Evolutionary conservation across 805 yeast species (phyloP), one percentile per base, ranked within the genome.

Genomic region (Metschnikowia similis): DNA sequence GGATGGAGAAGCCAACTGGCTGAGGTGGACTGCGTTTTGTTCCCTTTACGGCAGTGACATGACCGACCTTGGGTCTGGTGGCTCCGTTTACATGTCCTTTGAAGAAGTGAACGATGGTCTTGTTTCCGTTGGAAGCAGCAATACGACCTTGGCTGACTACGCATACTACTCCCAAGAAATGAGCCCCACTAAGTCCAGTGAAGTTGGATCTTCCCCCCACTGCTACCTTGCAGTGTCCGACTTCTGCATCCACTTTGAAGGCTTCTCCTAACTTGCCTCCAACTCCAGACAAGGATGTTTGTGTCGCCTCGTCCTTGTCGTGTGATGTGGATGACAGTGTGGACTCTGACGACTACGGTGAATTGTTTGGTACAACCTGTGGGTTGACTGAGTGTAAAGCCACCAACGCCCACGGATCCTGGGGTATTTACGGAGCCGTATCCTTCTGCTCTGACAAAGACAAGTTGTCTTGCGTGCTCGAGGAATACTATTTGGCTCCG

Each of bases 1-100:
- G 21, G 21, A 4, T 3, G 21, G 21, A 21, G 4, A 21, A 21
- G 21, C 5, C 21, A 21, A 21, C 21, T n/a, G n/a, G n/a, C n/a
- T n/a, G 21, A 21, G 5, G 21, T 21, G 21, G 21, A 21, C 21
- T 21, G 21, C 21, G 21, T 21, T 21, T 21, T 21, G 21, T 13
- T 78, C 90, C 4, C 66, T 89, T 8, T 89, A 76, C 71, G 69
- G 83, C 31, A 74, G 69, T 53, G 71, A 87, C 28, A 89, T 89
- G 96, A 85, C 94, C 44, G 87, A 81, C 61, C 90, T 89, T 47
- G 89, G 95, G 94, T 87, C 95, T 38, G 96, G 96, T 64, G 96
- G 96, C 69, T 86, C 89, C 59, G 92, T 87, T 48, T 89, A 89
- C 78, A 87, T 87, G 94, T 89, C 87, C 73, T 87, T 84, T 67